A percentile compares a stretch with the other conserved stretches of the same genome.
Conservation (phyloP, 345 rosid genomes). For the Ceriops zippeliana region DNA sequence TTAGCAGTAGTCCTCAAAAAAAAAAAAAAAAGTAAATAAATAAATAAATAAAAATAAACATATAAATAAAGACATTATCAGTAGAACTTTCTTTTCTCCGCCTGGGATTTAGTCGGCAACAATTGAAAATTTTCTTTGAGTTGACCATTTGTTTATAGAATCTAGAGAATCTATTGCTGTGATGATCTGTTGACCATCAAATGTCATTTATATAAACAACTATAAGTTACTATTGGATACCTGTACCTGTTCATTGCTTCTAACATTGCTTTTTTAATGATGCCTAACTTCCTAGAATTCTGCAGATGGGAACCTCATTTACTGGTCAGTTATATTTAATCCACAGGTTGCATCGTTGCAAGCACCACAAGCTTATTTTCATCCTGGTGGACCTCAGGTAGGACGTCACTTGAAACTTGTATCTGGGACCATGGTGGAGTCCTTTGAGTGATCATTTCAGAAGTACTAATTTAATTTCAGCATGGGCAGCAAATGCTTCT, state of each 20-base stretch:
- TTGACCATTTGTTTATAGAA: not conserved
- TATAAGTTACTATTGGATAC: not conserved
- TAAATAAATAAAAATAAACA: too few species aligned
- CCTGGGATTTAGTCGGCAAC: not conserved
- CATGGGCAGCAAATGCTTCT: slow-evolving; percentile 63
- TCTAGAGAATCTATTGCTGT: not conserved
- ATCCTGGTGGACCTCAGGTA: slow-evolving; percentile 77
- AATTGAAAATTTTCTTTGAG: not conserved
- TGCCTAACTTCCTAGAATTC: slow-evolving; percentile 12
- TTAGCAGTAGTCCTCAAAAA: too few species aligned
- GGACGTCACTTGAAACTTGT: slow-evolving; percentile 2
- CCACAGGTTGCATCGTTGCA: slow-evolving; percentile 54
- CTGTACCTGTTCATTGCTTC: not conserved
- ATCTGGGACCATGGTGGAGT: not conserved
- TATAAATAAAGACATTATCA: not conserved
- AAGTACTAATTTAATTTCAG: slow-evolving; percentile 34
- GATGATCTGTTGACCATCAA: not conserved
- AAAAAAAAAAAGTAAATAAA: too few species aligned
- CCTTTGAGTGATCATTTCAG: not conserved
- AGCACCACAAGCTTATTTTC: slow-evolving; percentile 60
- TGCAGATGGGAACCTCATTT: slow-evolving; percentile 62
- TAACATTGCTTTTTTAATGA: slow-evolving; percentile 9
- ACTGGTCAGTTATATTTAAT: slow-evolving; percentile 64
- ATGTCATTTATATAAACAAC: not conserved
- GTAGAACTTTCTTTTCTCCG: not conserved